Evolutionary conservation across 1,139 yeast genomes (phyloP).

Genomic region (Protomyces inouyei): DNA sequence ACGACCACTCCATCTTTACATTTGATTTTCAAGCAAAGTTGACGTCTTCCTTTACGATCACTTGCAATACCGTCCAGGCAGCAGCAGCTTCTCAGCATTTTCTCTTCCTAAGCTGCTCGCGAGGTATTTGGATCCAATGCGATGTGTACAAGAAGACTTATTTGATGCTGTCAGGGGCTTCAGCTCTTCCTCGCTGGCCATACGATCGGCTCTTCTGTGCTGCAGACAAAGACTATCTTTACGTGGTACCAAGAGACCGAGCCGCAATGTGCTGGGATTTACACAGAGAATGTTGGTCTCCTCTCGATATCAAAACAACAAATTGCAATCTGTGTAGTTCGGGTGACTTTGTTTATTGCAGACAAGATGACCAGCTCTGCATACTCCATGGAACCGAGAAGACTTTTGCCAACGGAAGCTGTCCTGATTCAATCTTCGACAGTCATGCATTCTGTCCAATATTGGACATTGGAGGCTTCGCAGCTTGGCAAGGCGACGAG

Average conservation of each 20-base stretch:
- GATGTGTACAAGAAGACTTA: too few relatives aligned
- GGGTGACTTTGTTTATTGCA: background rate
- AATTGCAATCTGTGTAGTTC: background rate
- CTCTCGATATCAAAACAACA: background rate
- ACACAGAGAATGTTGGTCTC: background rate
- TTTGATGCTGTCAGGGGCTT: too few relatives aligned
- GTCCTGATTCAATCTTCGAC: too few relatives aligned
- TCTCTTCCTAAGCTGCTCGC: too few relatives aligned
- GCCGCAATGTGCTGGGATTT: background rate
- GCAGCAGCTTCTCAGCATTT: too few relatives aligned
- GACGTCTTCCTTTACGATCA: too few relatives aligned
- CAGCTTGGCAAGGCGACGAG: background rate
- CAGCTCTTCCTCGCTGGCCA: too few relatives aligned
- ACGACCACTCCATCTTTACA: too few relatives aligned
- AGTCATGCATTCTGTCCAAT: background rate
- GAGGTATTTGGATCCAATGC: too few relatives aligned
- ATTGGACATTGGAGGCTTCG: background rate
- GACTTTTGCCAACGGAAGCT: background rate
- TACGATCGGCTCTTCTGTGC: background rate
- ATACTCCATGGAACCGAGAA: background rate
- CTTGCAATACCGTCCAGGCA: too few relatives aligned
- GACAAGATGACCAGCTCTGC: background rate
- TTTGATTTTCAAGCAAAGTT: too few relatives aligned
- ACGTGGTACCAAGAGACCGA: background rate
- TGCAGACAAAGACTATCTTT: background rate